Evolutionary conservation across 176 grass and related monocot species (phyloP).

Genomic region (Carex kokanica): DNA sequence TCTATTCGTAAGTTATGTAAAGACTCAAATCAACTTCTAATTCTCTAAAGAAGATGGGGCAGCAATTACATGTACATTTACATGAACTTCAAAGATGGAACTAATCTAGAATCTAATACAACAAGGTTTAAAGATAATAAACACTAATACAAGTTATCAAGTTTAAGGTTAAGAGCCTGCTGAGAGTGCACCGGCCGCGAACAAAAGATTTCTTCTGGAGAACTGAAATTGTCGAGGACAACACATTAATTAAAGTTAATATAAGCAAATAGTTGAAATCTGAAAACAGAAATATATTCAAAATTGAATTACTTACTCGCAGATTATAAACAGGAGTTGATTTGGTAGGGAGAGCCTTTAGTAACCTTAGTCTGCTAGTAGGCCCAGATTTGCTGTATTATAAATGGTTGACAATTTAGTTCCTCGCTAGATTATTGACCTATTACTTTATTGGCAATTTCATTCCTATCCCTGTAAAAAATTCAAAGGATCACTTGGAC

Average conservation of each 20-base stretch:
- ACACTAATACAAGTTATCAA: neutral
- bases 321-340: conserved; percentile 80
- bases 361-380: conserved; percentile 54
- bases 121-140: neutral
- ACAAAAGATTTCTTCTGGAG: conserved; percentile 88
- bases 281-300: neutral
- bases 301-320: conserved; percentile 46
- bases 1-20: neutral
- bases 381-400: conserved; percentile 59
- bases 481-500: too few species aligned
- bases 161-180: conserved; percentile 28
- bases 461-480: too few species aligned
- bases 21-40: neutral
- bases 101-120: neutral
- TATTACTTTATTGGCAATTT: neutral
- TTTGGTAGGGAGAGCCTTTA: conserved; percentile 89
- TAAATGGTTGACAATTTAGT: neutral
- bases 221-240: conserved; percentile 45
- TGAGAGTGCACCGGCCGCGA: conserved; percentile 70
- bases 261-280: neutral
- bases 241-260: neutral
- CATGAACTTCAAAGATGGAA: neutral
- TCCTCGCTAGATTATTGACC: neutral
- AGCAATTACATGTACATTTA: too few species aligned
- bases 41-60: neutral